A percentile compares a stretch with the other conserved stretches of the same genome.
These are phyloP conservation scores for Aspergillus unguis DNA, from an alignment of 2,329 filamentous ascomycete genomes.

Conservation along the genomic window DNA sequence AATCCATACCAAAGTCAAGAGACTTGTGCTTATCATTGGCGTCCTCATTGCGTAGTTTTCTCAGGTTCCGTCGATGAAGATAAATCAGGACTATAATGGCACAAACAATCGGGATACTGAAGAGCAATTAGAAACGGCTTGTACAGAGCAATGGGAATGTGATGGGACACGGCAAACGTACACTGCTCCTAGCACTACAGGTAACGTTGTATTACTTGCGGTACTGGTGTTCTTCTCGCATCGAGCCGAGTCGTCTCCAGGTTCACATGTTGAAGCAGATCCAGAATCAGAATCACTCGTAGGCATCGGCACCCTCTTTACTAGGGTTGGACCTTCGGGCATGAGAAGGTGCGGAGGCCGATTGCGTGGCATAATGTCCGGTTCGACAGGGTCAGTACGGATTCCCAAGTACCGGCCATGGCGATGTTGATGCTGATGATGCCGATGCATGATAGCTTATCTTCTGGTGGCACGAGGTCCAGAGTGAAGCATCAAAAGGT, in stretches of 20 bases:
- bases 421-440: slow-evolving; percentile 19
- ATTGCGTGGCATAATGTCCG: slow-evolving; percentile 27
- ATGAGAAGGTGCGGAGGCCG: slow-evolving; percentile 23
- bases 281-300: slow-evolving; percentile 13
- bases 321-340: slow-evolving; percentile 24
- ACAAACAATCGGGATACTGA: slow-evolving; percentile 70
- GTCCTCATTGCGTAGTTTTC: slow-evolving; percentile 73
- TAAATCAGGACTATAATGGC: slow-evolving; percentile 67
- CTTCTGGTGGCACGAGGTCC: not conserved
- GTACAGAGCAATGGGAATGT: not conserved
- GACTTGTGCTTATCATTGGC: slow-evolving; percentile 81
- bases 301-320: slow-evolving; percentile 25
- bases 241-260: slow-evolving; percentile 23
- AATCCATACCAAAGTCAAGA: slow-evolving; percentile 83
- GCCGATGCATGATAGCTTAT: slow-evolving; percentile 20
- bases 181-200: slow-evolving; percentile 67
- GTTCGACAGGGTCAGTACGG: slow-evolving; percentile 20
- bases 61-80: slow-evolving; percentile 74
- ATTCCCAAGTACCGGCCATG: slow-evolving; percentile 26
- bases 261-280: slow-evolving; percentile 14
- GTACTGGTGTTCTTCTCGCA: slow-evolving; percentile 61
- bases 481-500: not conserved
- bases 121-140: slow-evolving; percentile 22
- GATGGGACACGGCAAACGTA: slow-evolving; percentile 45
- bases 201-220: slow-evolving; percentile 56